Evolutionary conservation across 805 yeast species (phyloP).

Genomic region (Starmera dryadoides): DNA sequence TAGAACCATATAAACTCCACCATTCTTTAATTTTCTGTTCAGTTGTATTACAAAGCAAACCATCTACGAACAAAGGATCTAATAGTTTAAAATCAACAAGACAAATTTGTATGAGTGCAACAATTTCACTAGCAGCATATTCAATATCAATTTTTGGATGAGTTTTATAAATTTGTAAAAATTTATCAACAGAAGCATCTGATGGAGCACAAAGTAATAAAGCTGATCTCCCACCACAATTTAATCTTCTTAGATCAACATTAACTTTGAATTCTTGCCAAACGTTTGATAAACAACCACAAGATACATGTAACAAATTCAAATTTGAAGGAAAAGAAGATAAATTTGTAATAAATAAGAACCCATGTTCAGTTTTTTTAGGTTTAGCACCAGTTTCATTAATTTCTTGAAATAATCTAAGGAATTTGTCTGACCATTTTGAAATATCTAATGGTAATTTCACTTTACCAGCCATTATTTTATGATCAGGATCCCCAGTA

Average conservation of each 20-base stretch:
- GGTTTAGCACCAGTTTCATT: slow-evolving; percentile 60
- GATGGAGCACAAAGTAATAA: slow-evolving; percentile 64
- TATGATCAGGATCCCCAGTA: slow-evolving; percentile 76
- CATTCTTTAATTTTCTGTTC: slow-evolving; percentile 63
- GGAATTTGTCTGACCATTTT: slow-evolving; percentile 35
- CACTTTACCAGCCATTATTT: slow-evolving; percentile 53
- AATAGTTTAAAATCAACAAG: slow-evolving; percentile 72
- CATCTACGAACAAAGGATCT: slow-evolving; percentile 69
- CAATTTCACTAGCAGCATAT: slow-evolving; percentile 43
- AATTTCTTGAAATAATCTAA: slow-evolving; percentile 58
- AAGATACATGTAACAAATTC: slow-evolving; percentile 62
- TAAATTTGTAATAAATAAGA: slow-evolving; percentile 75
- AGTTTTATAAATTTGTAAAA: slow-evolving; percentile 64
- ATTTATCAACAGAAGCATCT: slow-evolving; percentile 75
- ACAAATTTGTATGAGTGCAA: slow-evolving; percentile 66
- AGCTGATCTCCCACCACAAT: slow-evolving; percentile 83
- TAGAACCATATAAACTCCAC: slow-evolving; percentile 74
- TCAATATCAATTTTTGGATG: slow-evolving; percentile 26
- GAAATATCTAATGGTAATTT: slow-evolving; percentile 32
- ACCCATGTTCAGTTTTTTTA: slow-evolving; percentile 53
- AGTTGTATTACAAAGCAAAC: slow-evolving; percentile 74
- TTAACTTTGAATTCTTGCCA: slow-evolving; percentile 61
- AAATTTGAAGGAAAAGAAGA: slow-evolving; percentile 71
- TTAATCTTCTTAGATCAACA: slow-evolving; percentile 65
- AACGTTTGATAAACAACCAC: slow-evolving; percentile 40